These are phyloP conservation scores for Nematocida homosporus DNA, from an alignment of 371 early-diverging fungal genomes.

Conservation along the genomic window DNA sequence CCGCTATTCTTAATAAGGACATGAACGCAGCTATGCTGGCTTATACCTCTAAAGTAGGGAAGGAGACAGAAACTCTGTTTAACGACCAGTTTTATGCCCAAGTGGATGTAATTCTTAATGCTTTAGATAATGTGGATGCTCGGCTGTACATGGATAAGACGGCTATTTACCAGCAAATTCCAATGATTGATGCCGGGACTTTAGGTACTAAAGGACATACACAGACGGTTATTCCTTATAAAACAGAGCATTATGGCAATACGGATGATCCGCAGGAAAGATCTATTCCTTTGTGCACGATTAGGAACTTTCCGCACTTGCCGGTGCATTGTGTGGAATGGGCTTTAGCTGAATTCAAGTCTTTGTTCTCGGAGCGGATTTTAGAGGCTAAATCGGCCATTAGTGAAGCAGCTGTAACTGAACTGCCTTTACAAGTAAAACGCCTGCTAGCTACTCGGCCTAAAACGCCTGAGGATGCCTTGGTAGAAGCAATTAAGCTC, in stretches of 20 bases:
- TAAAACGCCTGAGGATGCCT: constrained; percentile 72
- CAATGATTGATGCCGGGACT: constrained; percentile 94
- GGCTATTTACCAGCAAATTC: constrained; percentile 86
- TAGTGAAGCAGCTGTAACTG: background rate
- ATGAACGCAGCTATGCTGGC: constrained; percentile 72
- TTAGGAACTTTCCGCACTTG: constrained; percentile 96
- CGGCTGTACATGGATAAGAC: constrained; percentile 93
- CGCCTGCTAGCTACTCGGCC: constrained; percentile 84
- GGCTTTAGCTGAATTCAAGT: constrained; percentile 94
- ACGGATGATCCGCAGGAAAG: constrained; percentile 97
- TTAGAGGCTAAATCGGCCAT: constrained; percentile 9
- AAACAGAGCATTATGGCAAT: constrained; percentile 95
- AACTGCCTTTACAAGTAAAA: constrained; percentile 1
- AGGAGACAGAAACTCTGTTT: constrained; percentile 88
- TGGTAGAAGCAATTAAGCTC: constrained; percentile 50
- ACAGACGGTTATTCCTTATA: constrained; percentile 72
- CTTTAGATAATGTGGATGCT: constrained; percentile 96
- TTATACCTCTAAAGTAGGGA: constrained; percentile 87
- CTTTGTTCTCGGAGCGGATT: constrained; percentile 71
- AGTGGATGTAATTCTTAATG: constrained; percentile 88
- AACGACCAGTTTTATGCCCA: constrained; percentile 83
- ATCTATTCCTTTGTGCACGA: constrained; percentile 95
- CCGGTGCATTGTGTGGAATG: constrained; percentile 98
- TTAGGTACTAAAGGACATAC: constrained; percentile 99
- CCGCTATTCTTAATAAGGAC: constrained; percentile 81